Evolutionary conservation across 2,329 filamentous ascomycete genomes (phyloP).

Genomic region (Stenocarpella maydis): DNA sequence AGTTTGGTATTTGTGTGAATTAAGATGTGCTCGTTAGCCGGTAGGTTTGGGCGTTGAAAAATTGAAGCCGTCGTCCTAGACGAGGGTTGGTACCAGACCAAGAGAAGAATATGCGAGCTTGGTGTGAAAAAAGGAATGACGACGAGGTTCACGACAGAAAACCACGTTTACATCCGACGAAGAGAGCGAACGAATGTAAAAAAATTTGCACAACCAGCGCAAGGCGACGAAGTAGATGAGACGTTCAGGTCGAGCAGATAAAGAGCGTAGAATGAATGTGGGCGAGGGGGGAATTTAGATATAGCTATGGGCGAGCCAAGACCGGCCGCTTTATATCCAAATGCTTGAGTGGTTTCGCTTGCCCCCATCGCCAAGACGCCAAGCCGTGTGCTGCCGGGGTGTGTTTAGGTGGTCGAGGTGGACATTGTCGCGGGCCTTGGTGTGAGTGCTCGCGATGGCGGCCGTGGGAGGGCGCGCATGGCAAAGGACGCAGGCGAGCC

Average conservation of each 20-base stretch:
- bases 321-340: constrained; percentile 21
- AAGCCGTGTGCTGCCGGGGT: constrained; percentile 15
- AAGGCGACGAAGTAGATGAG: constrained; percentile 25
- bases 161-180: constrained; percentile 17
- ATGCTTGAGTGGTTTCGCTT: constrained; percentile 25
- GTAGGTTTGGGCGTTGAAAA: background rate
- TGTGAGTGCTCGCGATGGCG: constrained; percentile 4
- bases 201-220: constrained; percentile 31
- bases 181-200: constrained; percentile 31
- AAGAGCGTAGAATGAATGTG: background rate
- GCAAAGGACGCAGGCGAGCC: constrained; percentile 31
- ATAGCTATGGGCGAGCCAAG: constrained; percentile 25
- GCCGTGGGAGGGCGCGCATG: constrained; percentile 17
- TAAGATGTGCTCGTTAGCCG: constrained; percentile 13
- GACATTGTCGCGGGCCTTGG: constrained; percentile 1
- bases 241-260: constrained; percentile 20
- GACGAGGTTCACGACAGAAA: constrained; percentile 22
- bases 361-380: constrained; percentile 30
- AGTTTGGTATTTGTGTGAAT: background rate
- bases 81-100: constrained; percentile 34
- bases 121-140: constrained; percentile 33
- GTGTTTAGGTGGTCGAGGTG: constrained; percentile 20
- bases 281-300: constrained; percentile 22
- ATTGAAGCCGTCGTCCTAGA: constrained; percentile 23
- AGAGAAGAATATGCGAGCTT: background rate